Evolutionary conservation across 2,329 filamentous ascomycete species (phyloP).

Genomic region (Sporothrix pallida): DNA sequence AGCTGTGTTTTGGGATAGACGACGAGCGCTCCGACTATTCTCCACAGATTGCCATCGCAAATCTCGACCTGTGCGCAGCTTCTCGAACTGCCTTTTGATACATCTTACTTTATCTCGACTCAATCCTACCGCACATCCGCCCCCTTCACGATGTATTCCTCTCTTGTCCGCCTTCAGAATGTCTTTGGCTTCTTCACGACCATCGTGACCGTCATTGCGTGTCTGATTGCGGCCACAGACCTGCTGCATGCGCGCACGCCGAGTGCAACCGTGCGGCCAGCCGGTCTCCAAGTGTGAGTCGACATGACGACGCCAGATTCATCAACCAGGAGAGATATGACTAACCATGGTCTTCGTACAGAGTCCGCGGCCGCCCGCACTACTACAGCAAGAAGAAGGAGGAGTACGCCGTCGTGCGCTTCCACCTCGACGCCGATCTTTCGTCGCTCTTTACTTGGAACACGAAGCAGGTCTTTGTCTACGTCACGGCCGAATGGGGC

Average conservation of each 20-base stretch:
- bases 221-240: slow-evolving; percentile 80
- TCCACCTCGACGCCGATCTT: slow-evolving; percentile 90
- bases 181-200: slow-evolving; percentile 98
- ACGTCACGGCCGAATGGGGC: slow-evolving; percentile 81
- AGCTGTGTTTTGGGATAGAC: too few species aligned
- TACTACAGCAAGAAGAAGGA: slow-evolving; percentile 93
- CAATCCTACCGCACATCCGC: background rate
- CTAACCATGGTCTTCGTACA: slow-evolving; percentile 46
- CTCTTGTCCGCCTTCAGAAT: slow-evolving; percentile 83
- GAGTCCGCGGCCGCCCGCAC: slow-evolving; percentile 88
- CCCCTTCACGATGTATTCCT: slow-evolving; percentile 76
- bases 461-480: slow-evolving; percentile 97
- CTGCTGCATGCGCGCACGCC: slow-evolving; percentile 73
- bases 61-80: too few species aligned
- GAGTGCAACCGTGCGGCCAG: slow-evolving; percentile 63
- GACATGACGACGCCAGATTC: too few species aligned
- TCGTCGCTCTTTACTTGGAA: slow-evolving; percentile 97
- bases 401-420: slow-evolving; percentile 93
- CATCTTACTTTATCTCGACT: too few species aligned
- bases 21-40: too few species aligned
- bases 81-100: background rate
- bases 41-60: background rate
- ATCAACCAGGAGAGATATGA: background rate
- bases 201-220: slow-evolving; percentile 80
- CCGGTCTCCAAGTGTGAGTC: slow-evolving; percentile 83